Base-by-base conservation (phyloP, 768 basidiomycete genomes). In the Tricholoma saponaceum region DNA sequence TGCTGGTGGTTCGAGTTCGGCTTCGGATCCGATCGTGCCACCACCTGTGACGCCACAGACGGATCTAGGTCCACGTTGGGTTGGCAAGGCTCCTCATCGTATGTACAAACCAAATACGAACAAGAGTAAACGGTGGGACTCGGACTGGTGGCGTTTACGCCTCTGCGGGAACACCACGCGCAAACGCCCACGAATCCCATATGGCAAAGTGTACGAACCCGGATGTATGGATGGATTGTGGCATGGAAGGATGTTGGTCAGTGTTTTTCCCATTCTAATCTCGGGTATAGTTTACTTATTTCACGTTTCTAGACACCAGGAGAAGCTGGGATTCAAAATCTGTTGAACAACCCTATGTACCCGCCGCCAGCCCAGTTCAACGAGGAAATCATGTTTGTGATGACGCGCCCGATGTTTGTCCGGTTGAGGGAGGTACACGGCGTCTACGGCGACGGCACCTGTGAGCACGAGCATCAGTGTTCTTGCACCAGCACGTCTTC, bases 231-330 rank as follows among this genome's bases (percentile, higher is more conserved):
- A 67, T 32, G 84, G 84, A 1, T 72, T 81, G 7, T 86, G 81
- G 82, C 76, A 82, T 56, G 85, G 85, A 3, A 72, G 80, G 8
- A 77, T 85, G 75, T 61, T 83, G 49, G 84, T 85, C 46, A 50
- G 82, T 77, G 4, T 33, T 49, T 35, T 9, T 25, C 25, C 54
- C 32, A 54, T 44, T 47, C 30, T 26, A 54, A 23, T 13, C 53
- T 10, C 37, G 12, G 28, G 8, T 50, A 14, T 57, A 22, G 49
- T 28, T 33, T 32, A 6, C 32, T 43, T n/a, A 50, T 47, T 7
- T 30, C 16, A 9, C 18, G 14, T 22, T 5, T 52, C 12, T 39
- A 74, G 72, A 67, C 71, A 25, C 68, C 71, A 13, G 41, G 46
- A 0, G 50, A 60, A 58, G 60, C 28, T 20, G 58, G n/a, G 41